Conservation (phyloP, 2,329 filamentous ascomycete genomes). For the Periconia sp. region DNA sequence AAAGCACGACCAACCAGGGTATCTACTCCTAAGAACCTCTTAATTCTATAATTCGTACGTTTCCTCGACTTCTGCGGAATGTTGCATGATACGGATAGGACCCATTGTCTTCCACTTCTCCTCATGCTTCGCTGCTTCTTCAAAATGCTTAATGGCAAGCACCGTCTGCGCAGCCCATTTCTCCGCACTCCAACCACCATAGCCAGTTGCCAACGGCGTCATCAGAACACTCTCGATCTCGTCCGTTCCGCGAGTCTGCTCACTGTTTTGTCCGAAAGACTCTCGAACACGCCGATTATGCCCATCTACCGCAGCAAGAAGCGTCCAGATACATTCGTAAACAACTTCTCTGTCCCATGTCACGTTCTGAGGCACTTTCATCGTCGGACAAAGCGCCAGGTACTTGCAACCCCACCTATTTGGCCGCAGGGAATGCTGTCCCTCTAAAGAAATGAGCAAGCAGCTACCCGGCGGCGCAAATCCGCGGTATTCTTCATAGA, state of each 20-base stretch:
- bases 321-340: constrained; percentile 61
- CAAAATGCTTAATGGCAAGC: constrained; percentile 59
- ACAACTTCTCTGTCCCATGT: constrained; percentile 60
- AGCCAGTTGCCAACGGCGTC: constrained; percentile 60
- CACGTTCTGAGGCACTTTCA: constrained; percentile 54
- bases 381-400: constrained; percentile 61
- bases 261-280: neutral
- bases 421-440: constrained; percentile 26
- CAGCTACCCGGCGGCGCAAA: constrained; percentile 60
- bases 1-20: too few relatives aligned
- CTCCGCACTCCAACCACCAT: constrained; percentile 53
- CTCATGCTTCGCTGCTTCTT: constrained; percentile 53
- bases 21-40: too few relatives aligned
- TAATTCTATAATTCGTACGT: constrained; percentile 8
- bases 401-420: constrained; percentile 51
- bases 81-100: neutral
- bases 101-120: constrained; percentile 47
- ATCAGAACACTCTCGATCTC: constrained; percentile 56
- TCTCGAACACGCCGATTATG: constrained; percentile 48
- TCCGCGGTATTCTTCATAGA: constrained; percentile 58
- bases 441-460: constrained; percentile 55
- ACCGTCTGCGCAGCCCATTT: constrained; percentile 59
- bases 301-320: constrained; percentile 57
- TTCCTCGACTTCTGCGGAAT: constrained; percentile 3
- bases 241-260: neutral